Evolutionary conservation across 176 grass and related monocot genomes (phyloP).

Genomic region (Dactylis glomerata): DNA sequence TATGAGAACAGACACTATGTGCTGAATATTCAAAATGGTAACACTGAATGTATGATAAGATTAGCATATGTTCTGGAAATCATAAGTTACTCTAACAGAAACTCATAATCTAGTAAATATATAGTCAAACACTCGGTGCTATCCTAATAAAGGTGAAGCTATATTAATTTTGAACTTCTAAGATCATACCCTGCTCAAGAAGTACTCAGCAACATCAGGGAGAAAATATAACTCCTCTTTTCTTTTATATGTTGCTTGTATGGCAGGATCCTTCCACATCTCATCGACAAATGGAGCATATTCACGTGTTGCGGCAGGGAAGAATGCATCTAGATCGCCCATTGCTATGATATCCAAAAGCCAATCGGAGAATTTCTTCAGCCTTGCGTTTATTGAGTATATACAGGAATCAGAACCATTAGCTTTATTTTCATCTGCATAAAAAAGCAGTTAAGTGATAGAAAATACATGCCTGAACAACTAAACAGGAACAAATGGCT

Average conservation of each 20-base stretch:
- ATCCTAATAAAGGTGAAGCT: not conserved
- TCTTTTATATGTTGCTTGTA: conserved; percentile 92
- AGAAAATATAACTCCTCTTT: conserved; percentile 84
- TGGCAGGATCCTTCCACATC: conserved; percentile 88
- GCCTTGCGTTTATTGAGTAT: conserved; percentile 86
- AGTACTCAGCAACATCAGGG: conserved; percentile 83
- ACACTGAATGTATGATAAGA: not conserved
- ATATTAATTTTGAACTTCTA: conserved; percentile 6
- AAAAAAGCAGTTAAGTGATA: conserved; percentile 3
- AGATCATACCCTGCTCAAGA: conserved; percentile 72
- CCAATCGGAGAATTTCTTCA: conserved; percentile 99
- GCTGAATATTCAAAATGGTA: not conserved
- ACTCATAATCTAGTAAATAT: not conserved
- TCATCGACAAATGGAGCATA: conserved; percentile 92
- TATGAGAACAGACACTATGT: not conserved
- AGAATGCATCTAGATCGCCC: conserved; percentile 93
- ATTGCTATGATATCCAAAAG: conserved; percentile 97
- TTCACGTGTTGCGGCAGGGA: conserved; percentile 93
- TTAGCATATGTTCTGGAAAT: not conserved
- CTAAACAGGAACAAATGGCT: not conserved
- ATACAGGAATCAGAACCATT: conserved; percentile 48
- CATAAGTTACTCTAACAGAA: not conserved
- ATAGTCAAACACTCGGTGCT: not conserved
- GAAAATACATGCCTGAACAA: not conserved
- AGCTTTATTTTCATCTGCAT: conserved; percentile 60